Evolutionary conservation across 805 yeast species (phyloP), one percentile per base, ranked within the genome.

Genomic region (Candida morakotiae): DNA sequence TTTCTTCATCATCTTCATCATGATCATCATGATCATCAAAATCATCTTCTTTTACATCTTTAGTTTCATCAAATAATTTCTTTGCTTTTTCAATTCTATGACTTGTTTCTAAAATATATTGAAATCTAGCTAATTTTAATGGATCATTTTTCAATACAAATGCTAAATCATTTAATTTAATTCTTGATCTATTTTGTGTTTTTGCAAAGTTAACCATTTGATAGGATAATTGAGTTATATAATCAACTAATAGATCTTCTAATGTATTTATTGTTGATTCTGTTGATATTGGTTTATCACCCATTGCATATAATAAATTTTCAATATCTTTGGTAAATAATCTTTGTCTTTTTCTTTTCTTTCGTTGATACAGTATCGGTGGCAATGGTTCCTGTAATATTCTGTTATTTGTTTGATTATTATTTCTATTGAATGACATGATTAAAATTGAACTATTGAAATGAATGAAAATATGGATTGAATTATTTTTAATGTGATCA

Each of bases 111-210:
- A 62, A 50, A 37, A 67, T 67, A 42, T 66, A 65, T 41, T 62
- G 58, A 47, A 64, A 49, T 36, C 73, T 48, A 31, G 70, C 62
- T 37, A 67, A 50, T 45, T 65, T 67, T 47, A 55, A 52, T 3
- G 73, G 72, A 35, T 67, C 73, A 40, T 67, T 58, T 10, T 67
- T 50, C 27, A 67, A 49, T 7, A 63, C 64, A 48, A 65, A 62
- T 17, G 66, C 68, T 38, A 67, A 53, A 46, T 67, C 73, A 39
- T 67, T 69, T 40, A 66, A 54, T 42, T 67, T 67, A 19, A 67
- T 57, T 38, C 72, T 43, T 19, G 58, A 44, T 26, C 72, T 48
- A 19, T 68, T 67, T 33, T 66, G 71, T 7, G 64, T 50, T 31
- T 55, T 47, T 8, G 73, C 67, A 40, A 49, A 65, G 25, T 44